Evolutionary conservation across 1,284 basidiomycete species (phyloP).

Genomic region (Athelia psychrophila): DNA sequence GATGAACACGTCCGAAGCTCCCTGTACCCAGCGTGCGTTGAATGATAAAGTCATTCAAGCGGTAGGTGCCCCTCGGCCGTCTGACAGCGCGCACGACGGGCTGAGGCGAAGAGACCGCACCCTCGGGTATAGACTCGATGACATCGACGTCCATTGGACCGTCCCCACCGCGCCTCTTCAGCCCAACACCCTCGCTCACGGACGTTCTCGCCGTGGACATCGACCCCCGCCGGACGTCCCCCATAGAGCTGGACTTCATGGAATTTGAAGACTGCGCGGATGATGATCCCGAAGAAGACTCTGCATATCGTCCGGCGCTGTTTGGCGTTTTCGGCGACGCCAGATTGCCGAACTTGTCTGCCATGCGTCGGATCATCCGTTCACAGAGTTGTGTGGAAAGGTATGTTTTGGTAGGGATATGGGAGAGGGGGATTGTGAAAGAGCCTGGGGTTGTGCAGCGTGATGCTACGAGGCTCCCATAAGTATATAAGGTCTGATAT

Average conservation of each 20-base stretch:
- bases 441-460: too few relatives aligned
- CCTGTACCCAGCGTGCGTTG: slow-evolving; percentile 87
- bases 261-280: slow-evolving; percentile 6
- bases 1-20: slow-evolving; percentile 92
- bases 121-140: slow-evolving; percentile 17
- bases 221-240: slow-evolving; percentile 48
- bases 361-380: slow-evolving; percentile 41
- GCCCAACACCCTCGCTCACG: slow-evolving; percentile 46
- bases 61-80: slow-evolving; percentile 66
- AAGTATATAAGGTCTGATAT: too few relatives aligned
- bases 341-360: slow-evolving; percentile 33
- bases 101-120: background rate
- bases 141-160: slow-evolving; percentile 35
- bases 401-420: too few relatives aligned
- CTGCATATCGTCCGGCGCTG: background rate
- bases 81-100: slow-evolving; percentile 17
- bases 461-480: too few relatives aligned
- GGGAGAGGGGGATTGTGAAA: too few relatives aligned
- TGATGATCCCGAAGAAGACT: slow-evolving; percentile 16
- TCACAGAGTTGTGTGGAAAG: too few relatives aligned
- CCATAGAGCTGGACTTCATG: background rate
- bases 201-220: slow-evolving; percentile 65
- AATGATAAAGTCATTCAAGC: slow-evolving; percentile 71
- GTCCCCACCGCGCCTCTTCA: slow-evolving; percentile 27
- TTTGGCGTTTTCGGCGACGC: slow-evolving; percentile 12